Conservation (phyloP, 345 rosid genomes). For the Salix dunnii region DNA sequence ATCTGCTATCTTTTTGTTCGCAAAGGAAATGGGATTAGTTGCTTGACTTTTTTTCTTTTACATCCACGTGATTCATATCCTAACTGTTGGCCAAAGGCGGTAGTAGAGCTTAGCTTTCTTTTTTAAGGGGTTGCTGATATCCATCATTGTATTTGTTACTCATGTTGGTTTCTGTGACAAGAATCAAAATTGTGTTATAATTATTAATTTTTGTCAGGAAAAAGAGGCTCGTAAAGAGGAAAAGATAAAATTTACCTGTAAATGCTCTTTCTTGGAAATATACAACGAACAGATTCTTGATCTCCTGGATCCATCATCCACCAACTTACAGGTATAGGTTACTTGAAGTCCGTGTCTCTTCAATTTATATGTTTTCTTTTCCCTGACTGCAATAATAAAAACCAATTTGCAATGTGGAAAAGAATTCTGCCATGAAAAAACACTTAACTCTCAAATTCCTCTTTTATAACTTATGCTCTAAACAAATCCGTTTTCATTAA, state of each 20-base stretch:
- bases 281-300: constrained; percentile 97
- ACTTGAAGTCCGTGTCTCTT: not conserved
- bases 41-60: not conserved
- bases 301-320: constrained; percentile 84
- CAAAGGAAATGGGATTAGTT: not conserved
- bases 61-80: not conserved
- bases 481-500: not conserved
- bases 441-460: not conserved
- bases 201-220: constrained; percentile 51
- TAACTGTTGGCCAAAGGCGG: not conserved
- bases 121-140: not conserved
- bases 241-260: constrained; percentile 70
- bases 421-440: not conserved
- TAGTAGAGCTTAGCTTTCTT: not conserved
- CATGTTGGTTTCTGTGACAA: not conserved
- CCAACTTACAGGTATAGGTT: constrained; percentile 69
- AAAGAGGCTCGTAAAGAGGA: constrained; percentile 79
- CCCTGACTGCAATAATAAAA: not conserved
- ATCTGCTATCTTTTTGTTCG: not conserved
- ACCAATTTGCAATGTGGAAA: not conserved
- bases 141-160: not conserved
- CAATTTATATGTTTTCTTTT: not conserved
- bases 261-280: constrained; percentile 95
- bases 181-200: not conserved
- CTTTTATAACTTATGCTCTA: not conserved